phyloP scores from a whole-genome alignment of 2,329 filamentous ascomycete species.

The Sordariomycetes sp. region DNA sequence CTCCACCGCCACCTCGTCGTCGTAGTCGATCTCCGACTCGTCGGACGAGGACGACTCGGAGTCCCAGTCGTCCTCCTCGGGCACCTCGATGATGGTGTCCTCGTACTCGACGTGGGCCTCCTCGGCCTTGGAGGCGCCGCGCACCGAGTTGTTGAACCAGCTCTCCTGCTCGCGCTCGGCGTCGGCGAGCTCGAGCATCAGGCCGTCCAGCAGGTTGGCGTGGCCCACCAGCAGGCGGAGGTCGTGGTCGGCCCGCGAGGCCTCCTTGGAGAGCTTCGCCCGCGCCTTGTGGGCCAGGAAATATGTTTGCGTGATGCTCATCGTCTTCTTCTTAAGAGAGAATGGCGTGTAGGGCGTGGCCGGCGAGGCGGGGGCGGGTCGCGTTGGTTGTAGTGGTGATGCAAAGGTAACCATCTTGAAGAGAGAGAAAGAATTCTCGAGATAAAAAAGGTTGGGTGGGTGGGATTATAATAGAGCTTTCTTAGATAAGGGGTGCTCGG shows the following conservation, averaged over 20 bases:
- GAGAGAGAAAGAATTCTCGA: background rate
- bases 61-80: slow-evolving; percentile 61
- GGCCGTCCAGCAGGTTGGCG: slow-evolving; percentile 90
- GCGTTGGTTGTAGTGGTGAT: slow-evolving; percentile 14
- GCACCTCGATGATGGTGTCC: slow-evolving; percentile 63
- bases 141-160: slow-evolving; percentile 96
- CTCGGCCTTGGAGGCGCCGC: slow-evolving; percentile 33
- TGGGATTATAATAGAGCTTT: background rate
- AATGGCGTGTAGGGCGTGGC: slow-evolving; percentile 17
- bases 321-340: slow-evolving; percentile 58
- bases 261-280: slow-evolving; percentile 89
- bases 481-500: background rate
- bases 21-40: slow-evolving; percentile 36
- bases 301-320: slow-evolving; percentile 98
- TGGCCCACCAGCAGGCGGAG: slow-evolving; percentile 92
- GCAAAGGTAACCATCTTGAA: slow-evolving; percentile 6
- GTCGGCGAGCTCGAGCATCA: slow-evolving; percentile 87
- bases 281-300: slow-evolving; percentile 94
- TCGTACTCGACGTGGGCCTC: slow-evolving; percentile 81
- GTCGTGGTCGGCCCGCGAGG: slow-evolving; percentile 84
- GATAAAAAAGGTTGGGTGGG: background rate
- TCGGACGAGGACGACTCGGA: slow-evolving; percentile 43
- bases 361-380: slow-evolving; percentile 23
- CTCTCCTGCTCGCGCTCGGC: slow-evolving; percentile 92
- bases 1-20: too few species aligned